These are phyloP conservation scores for Gonium pectorale DNA, from an alignment of 139 green algal species.

Conservation along the genomic window DNA sequence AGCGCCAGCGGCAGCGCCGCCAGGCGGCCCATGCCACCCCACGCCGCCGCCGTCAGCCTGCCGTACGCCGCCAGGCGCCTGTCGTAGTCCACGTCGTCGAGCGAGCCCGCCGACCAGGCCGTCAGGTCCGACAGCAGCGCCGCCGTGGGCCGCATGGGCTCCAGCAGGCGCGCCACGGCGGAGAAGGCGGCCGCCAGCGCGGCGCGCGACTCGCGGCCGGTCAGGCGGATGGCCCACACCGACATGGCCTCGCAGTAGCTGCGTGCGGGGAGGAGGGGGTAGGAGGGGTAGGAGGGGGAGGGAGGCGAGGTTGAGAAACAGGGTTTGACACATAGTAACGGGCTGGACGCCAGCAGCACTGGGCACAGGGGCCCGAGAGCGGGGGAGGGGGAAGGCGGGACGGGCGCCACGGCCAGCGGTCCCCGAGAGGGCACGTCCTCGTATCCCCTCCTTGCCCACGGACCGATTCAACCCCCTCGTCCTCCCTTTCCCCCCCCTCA, in stretches of 20 bases:
- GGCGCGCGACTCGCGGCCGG: conserved; percentile 56
- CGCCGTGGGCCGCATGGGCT: conserved; percentile 30
- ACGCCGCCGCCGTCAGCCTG: conserved; percentile 58
- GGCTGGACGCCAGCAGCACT: too few species aligned
- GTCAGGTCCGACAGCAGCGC: conserved; percentile 64
- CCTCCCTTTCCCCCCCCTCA: too few species aligned
- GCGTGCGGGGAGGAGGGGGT: neutral
- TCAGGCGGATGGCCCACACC: conserved; percentile 69
- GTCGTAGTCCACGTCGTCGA: conserved; percentile 78
- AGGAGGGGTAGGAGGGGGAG: neutral
- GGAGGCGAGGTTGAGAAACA: too few species aligned
- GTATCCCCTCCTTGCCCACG: neutral
- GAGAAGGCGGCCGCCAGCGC: conserved; percentile 60
- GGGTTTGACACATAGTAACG: too few species aligned
- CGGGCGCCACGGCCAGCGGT: too few species aligned
- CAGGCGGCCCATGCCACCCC: conserved; percentile 47
- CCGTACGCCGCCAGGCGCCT: conserved; percentile 74
- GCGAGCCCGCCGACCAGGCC: conserved; percentile 51
- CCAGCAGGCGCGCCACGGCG: conserved; percentile 62
- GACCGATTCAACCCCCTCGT: too few species aligned
- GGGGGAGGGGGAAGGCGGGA: too few species aligned
- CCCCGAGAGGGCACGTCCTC: too few species aligned
- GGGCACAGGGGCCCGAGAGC: too few species aligned
- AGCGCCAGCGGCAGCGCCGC: conserved; percentile 73
- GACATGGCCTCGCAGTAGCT: conserved; percentile 69